phyloP scores from a whole-genome alignment of 371 early-diverging fungal species.

The Lichtheimia hyalospora region DNA sequence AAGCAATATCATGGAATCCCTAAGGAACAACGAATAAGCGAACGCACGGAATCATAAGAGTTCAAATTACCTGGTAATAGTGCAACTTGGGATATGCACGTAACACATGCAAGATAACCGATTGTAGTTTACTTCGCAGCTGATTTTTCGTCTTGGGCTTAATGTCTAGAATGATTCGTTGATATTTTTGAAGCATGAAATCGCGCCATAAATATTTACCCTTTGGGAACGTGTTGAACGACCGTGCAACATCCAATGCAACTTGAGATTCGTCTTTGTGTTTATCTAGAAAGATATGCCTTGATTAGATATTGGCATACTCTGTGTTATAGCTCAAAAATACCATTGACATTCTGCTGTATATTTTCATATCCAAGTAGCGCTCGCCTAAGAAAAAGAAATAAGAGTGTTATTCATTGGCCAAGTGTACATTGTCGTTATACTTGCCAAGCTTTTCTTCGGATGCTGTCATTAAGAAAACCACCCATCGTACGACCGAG shows the following conservation, averaged over 20 bases:
- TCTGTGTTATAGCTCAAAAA: no score
- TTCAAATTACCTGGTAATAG: conserved; percentile 63
- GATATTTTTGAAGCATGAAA: no score
- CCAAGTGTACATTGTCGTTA: neutral
- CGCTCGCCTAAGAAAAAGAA: neutral
- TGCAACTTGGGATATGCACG: conserved; percentile 55
- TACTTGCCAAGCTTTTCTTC: conserved; percentile 56
- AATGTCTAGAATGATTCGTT: neutral
- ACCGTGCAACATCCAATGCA: conserved; percentile 5
- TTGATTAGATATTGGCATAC: neutral
- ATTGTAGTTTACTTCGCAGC: conserved; percentile 42
- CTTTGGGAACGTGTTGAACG: conserved; percentile 9
- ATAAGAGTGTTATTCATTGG: neutral
- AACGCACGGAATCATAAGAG: neutral
- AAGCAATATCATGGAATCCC: conserved; percentile 78
- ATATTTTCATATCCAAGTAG: conserved; percentile 8
- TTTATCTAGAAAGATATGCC: neutral
- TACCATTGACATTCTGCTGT: neutral
- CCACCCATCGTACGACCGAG: conserved; percentile 53
- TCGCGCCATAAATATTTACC: conserved; percentile 2
- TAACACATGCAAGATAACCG: conserved; percentile 33
- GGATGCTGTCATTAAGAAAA: conserved; percentile 49
- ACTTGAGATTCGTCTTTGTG: conserved; percentile 13
- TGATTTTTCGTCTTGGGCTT: conserved; percentile 14
- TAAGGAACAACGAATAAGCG: conserved; percentile 4